Base-by-base conservation (phyloP, 169 alveolate species). In the Blepharisma undulans region DNA sequence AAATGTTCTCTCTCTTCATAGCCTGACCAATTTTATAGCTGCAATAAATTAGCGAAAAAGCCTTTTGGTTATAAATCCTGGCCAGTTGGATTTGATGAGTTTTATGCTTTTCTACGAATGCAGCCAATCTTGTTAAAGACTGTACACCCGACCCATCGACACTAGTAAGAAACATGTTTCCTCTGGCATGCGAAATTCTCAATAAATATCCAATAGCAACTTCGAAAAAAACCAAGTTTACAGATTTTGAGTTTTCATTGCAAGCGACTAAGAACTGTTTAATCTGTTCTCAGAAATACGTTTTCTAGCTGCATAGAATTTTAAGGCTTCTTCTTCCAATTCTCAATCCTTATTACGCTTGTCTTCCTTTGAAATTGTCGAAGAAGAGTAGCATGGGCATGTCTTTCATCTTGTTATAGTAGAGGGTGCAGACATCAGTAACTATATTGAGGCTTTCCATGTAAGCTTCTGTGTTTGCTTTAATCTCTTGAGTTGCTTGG, bases 81-180 rank as follows among this genome's bases (percentile, higher is more conserved):
- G 99, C 97, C 87, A 98, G 92, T 59, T 98, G 93, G 84, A 98
- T 98, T 93, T 96, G 97, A 95, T 97, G 97, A 84, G 96, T 92
- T 60, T 96, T 95, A 88, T 97, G 96, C 74, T 97, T 97, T 60
- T 96, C 97, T 27, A 98, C 97, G 94, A 95, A 97, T 22, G 99
- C 98, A 14, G 99, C 99, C 61, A 98, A 97, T 91, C 99, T 97
- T 32, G 99, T 98, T 89, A 98, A 95, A 34, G 99, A 96, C 95
- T 98, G 98, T 95, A 98, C 98, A 61, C 99, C 99, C 14, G 99
- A 98, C 89, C 99, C 99, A n/a, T 99, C 99, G 25, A 99, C 99
- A 78, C 99, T 99, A 78, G 97, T 99, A 74, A 96, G 93, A 97
- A 96, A 18, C n/a, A n/a, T n/a, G n/a, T n/a, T n/a, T n/a, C n/a